Evolutionary conservation across 2,329 filamentous ascomycete genomes (phyloP).

Genomic region (Ciborinia camelliae): DNA sequence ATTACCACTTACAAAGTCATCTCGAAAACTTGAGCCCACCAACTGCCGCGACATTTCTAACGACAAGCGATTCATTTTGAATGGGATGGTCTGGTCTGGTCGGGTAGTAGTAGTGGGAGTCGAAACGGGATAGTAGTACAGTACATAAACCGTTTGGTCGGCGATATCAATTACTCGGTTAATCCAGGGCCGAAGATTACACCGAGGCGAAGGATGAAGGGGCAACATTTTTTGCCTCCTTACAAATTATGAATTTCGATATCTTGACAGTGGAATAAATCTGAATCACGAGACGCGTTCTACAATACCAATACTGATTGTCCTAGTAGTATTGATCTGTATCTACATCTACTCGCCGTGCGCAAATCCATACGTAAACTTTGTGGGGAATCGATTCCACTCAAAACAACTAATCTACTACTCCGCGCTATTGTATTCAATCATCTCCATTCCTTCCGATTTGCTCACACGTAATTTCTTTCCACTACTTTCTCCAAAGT

Average conservation of each 20-base stretch:
- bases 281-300: not conserved
- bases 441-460: not conserved
- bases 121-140: not conserved
- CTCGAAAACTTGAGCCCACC: not conserved
- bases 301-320: not conserved
- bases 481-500: not conserved
- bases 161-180: slow-evolving; percentile 6
- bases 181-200: not conserved
- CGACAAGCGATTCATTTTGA: not conserved
- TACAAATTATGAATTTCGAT: not conserved
- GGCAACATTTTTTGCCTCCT: not conserved
- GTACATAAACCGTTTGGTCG: slow-evolving; percentile 9
- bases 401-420: not conserved
- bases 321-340: not conserved
- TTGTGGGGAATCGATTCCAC: not conserved
- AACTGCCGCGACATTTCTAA: not conserved
- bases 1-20: too few relatives aligned
- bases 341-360: not conserved
- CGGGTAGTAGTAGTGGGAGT: not conserved
- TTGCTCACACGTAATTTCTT: not conserved
- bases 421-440: not conserved
- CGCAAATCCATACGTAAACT: not conserved
- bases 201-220: slow-evolving; percentile 9
- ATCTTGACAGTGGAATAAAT: not conserved
- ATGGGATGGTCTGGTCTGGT: too few relatives aligned